Evolutionary conservation across 2,329 filamentous ascomycete genomes (phyloP).

Genomic region (Neofusicoccum ribis): DNA sequence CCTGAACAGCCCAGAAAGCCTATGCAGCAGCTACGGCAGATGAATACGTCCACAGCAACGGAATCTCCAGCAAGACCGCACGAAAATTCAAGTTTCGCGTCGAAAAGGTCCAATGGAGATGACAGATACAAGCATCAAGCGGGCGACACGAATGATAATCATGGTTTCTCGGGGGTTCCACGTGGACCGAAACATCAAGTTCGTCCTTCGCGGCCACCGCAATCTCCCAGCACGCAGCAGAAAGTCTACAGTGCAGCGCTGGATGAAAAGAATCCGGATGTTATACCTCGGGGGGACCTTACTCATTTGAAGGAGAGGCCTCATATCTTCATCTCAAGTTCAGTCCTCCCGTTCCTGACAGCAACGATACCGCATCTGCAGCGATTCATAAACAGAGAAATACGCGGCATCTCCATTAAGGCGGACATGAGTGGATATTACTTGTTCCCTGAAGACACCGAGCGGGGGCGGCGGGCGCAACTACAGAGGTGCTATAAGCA

Average conservation of each 20-base stretch:
- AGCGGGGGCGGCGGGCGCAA: background rate
- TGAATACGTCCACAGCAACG: background rate
- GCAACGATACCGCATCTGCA: background rate
- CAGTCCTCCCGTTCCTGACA: background rate
- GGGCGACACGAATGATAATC: background rate
- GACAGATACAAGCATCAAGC: background rate
- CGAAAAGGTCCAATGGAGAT: background rate
- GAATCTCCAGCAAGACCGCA: background rate
- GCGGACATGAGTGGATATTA: constrained; percentile 6
- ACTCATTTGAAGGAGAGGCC: background rate
- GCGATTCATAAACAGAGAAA: background rate
- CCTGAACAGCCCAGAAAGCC: background rate
- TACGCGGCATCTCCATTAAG: background rate
- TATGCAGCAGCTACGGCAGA: background rate
- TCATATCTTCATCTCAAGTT: constrained; percentile 16
- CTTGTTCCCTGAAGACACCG: background rate
- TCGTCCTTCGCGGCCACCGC: background rate
- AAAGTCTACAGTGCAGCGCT: background rate
- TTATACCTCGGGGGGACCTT: background rate
- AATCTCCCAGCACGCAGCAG: background rate
- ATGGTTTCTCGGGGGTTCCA: background rate
- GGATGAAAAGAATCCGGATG: background rate
- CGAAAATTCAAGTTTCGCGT: background rate
- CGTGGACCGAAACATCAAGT: background rate
- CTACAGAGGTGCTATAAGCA: background rate